Evolutionary conservation across 805 yeast species (phyloP).

Genomic region (Yarrowia sp.): DNA sequence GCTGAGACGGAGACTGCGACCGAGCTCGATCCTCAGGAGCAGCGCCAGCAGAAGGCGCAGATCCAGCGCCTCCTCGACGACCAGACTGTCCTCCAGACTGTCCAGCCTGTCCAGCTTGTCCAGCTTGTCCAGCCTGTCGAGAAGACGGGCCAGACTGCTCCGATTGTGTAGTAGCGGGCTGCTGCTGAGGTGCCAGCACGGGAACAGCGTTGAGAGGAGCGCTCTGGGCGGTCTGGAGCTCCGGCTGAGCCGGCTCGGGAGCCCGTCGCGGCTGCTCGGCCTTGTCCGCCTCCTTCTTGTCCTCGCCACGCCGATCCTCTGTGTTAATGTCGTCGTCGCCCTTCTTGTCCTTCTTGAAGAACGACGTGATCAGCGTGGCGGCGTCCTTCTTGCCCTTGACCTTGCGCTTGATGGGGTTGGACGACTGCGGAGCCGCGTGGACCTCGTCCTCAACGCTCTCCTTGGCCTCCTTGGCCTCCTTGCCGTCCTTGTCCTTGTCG

Average conservation of each 20-base stretch:
- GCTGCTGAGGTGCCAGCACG: neutral
- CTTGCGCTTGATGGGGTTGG: conserved; percentile 20
- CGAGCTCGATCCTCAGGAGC: conserved; percentile 18
- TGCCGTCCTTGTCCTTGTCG: conserved; percentile 27
- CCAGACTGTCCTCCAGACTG: too few species aligned
- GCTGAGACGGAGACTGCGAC: conserved; percentile 26
- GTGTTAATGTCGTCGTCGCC: conserved; percentile 3
- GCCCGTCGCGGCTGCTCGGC: neutral
- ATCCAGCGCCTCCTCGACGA: neutral
- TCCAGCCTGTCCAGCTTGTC: too few species aligned
- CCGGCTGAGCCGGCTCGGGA: neutral
- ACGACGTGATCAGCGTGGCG: conserved; percentile 30
- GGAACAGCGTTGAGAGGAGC: neutral
- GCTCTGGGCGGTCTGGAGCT: neutral
- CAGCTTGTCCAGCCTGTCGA: too few species aligned
- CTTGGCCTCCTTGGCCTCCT: conserved; percentile 25
- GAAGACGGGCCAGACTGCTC: too few species aligned
- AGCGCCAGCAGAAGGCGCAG: neutral
- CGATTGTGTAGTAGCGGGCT: too few species aligned
- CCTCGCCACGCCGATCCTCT: neutral
- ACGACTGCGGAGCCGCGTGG: conserved; percentile 29
- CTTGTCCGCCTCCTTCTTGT: neutral
- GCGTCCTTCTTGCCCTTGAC: conserved; percentile 29
- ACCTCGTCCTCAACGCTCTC: conserved; percentile 24
- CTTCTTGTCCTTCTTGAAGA: conserved; percentile 33